Evolutionary conservation across 148 eudicot species (phyloP).

Genomic region (Silene uniflora): DNA sequence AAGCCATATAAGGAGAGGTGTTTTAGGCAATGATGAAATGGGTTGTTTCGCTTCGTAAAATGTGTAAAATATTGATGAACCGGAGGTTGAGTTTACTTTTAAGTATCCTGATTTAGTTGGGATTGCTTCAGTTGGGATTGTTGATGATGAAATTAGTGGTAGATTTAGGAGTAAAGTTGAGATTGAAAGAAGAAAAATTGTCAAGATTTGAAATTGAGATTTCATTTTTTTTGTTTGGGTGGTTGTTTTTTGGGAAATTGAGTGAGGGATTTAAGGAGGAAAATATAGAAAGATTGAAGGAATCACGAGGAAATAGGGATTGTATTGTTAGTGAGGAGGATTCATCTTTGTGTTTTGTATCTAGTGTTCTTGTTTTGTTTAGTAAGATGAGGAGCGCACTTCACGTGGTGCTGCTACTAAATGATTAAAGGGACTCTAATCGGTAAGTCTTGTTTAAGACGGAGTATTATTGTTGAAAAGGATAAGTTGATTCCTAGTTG

Average conservation of each 20-base stretch:
- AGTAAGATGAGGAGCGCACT: not conserved
- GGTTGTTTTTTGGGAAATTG: not conserved
- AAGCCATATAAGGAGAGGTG: conserved; percentile 83
- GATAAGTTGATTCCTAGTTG: too few relatives aligned
- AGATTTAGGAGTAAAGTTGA: conserved; percentile 21
- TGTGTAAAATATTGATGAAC: conserved; percentile 70
- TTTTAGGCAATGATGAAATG: conserved; percentile 33
- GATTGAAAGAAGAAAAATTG: conserved; percentile 1
- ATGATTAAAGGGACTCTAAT: not conserved
- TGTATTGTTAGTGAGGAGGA: not conserved
- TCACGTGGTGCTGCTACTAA: not conserved
- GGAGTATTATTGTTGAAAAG: too few relatives aligned
- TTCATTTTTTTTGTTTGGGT: not conserved
- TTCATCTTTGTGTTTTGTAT: not conserved
- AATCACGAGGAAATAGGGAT: conserved; percentile 51
- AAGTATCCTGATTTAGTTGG: conserved; percentile 83
- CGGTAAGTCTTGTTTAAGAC: too few relatives aligned
- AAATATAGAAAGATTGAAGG: conserved; percentile 34
- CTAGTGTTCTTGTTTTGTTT: not conserved
- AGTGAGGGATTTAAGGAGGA: conserved; percentile 44
- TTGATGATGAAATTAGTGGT: conserved; percentile 8
- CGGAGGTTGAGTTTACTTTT: conserved; percentile 43
- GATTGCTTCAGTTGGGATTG: conserved; percentile 46
- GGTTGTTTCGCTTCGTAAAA: conserved; percentile 68
- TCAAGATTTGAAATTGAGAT: not conserved